Conservation (phyloP, 176 grass and related monocot species). For the Dendrocalamus sinicus region DNA sequence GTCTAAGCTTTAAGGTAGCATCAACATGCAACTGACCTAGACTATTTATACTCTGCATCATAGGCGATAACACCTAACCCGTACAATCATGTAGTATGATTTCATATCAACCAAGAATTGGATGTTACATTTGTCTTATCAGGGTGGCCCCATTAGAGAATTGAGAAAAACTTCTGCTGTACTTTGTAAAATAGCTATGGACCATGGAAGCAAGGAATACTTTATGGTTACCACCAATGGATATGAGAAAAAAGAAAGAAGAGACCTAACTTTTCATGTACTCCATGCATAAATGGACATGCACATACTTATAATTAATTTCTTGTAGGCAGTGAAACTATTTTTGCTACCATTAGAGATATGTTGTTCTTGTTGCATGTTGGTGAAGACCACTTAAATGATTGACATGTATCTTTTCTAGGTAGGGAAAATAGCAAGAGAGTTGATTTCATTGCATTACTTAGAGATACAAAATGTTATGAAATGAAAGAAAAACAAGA, state of each 20-base stretch:
- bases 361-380: too few species aligned
- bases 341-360: too few species aligned
- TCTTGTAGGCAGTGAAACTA: too few species aligned
- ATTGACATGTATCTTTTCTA: too few species aligned
- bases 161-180: slow-evolving; percentile 49
- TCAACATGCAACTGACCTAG: slow-evolving; percentile 65
- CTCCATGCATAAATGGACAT: slow-evolving; percentile 72
- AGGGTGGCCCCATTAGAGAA: slow-evolving; percentile 57
- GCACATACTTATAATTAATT: too few species aligned
- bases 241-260: slow-evolving; percentile 44
- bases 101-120: slow-evolving; percentile 39
- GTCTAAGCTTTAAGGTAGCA: slow-evolving; percentile 72
- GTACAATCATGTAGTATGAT: slow-evolving; percentile 26
- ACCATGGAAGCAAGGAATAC: slow-evolving; percentile 82
- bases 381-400: too few species aligned
- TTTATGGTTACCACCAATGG: slow-evolving; percentile 46
- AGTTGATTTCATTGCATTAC: too few species aligned
- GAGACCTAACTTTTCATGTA: slow-evolving; percentile 84
- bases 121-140: slow-evolving; percentile 78
- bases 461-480: too few species aligned
- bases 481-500: too few species aligned
- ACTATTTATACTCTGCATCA: slow-evolving; percentile 52
- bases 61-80: slow-evolving; percentile 46
- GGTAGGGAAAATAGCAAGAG: too few species aligned
- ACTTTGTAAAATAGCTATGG: slow-evolving; percentile 67